Evolutionary conservation across 2,329 filamentous ascomycete species (phyloP).

Genomic region (Colletotrichum trifolii): DNA sequence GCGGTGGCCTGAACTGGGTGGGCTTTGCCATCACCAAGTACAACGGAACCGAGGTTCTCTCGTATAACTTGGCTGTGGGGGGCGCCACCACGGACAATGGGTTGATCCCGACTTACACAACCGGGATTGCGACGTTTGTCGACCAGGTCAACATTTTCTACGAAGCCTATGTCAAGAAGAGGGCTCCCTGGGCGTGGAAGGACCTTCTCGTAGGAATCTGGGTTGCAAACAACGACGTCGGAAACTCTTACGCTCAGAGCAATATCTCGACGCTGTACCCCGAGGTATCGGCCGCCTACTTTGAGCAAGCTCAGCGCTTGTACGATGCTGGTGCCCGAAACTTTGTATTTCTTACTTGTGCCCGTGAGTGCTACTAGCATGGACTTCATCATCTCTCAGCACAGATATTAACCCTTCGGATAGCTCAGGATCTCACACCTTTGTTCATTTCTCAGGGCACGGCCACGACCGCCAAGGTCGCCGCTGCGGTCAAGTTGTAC

Average conservation of each 20-base stretch:
- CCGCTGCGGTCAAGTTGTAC: constrained; percentile 46
- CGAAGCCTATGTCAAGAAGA: background rate
- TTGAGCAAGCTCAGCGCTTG: constrained; percentile 55
- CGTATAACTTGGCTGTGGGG: constrained; percentile 66
- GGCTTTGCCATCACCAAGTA: constrained; percentile 58
- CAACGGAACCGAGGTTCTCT: constrained; percentile 56
- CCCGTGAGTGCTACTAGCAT: background rate
- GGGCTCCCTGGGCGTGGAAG: background rate
- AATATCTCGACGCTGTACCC: constrained; percentile 47
- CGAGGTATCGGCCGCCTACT: constrained; percentile 54
- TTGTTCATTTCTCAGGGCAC: constrained; percentile 65
- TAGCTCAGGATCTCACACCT: constrained; percentile 53
- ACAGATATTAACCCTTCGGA: background rate
- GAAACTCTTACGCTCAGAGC: constrained; percentile 53
- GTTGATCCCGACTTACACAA: constrained; percentile 61
- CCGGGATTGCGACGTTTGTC: constrained; percentile 58
- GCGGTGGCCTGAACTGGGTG: constrained; percentile 63
- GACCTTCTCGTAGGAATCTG: constrained; percentile 57
- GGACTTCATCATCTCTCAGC: too few relatives aligned
- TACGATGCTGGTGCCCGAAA: constrained; percentile 65
- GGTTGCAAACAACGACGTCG: constrained; percentile 68
- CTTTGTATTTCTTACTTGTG: constrained; percentile 64
- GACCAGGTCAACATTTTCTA: constrained; percentile 55
- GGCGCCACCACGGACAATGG: constrained; percentile 63
- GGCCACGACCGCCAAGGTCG: constrained; percentile 51